A percentile compares a stretch with the other conserved stretches of the same genome.
Conservation (phyloP, 371 early-diverging fungal species). For the Mucor plumbeus region DNA sequence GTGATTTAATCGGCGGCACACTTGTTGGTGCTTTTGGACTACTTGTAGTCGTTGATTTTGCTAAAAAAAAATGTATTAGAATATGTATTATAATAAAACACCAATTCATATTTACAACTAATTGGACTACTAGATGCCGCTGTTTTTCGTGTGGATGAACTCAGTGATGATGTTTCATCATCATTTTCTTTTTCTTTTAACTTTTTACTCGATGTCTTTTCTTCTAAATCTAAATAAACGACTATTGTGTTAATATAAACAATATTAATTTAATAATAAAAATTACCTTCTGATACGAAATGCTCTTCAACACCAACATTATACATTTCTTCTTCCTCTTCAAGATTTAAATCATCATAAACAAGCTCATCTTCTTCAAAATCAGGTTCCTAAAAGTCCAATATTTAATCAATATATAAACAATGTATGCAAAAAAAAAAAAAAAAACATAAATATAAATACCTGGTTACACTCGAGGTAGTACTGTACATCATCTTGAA, state of each 20-base stretch:
- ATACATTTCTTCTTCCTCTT: slow-evolving; percentile 86
- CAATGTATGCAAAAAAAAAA: background rate
- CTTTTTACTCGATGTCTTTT: slow-evolving; percentile 7
- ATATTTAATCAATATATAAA: background rate
- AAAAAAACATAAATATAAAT: background rate
- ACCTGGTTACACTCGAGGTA: slow-evolving; percentile 87
- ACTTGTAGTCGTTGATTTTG: slow-evolving; percentile 15
- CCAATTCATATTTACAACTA: slow-evolving; percentile 13
- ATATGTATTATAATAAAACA: background rate
- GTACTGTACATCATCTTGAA: slow-evolving; percentile 82
- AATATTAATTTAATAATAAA: background rate
- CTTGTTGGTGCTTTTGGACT: slow-evolving; percentile 25
- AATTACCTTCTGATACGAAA: slow-evolving; percentile 17
- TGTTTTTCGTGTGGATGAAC: slow-evolving; percentile 10
- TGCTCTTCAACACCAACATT: slow-evolving; percentile 65
- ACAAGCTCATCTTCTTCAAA: slow-evolving; percentile 92
- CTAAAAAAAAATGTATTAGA: background rate
- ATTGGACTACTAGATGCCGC: slow-evolving; percentile 15
- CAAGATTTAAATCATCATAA: slow-evolving; percentile 93
- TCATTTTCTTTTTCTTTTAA: slow-evolving; percentile 15
- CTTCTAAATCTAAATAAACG: slow-evolving; percentile 9
- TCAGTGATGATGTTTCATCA: slow-evolving; percentile 8
- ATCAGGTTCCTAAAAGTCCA: slow-evolving; percentile 66
- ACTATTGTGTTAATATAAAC: background rate
- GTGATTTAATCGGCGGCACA: slow-evolving; percentile 17